These are phyloP conservation scores for Vanrija pseudolonga DNA, from an alignment of 1,284 basidiomycete genomes.

Conservation along the genomic window DNA sequence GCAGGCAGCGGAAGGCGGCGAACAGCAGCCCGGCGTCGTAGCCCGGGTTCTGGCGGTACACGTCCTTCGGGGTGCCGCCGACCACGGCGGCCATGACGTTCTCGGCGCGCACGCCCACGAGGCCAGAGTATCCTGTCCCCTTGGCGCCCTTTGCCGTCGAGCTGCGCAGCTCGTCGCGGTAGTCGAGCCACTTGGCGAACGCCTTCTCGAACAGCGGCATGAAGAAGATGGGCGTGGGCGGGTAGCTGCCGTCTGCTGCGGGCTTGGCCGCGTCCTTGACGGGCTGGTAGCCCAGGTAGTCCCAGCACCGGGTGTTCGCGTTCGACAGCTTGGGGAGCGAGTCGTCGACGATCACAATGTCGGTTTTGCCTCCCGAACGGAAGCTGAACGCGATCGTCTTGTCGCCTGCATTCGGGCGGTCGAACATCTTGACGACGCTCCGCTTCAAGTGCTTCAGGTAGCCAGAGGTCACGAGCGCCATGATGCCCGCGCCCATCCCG, in stretches of 20 bases:
- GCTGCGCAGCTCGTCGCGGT: neutral
- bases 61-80: neutral
- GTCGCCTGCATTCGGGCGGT: neutral
- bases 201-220: constrained; percentile 15
- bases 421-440: neutral
- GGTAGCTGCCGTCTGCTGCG: neutral
- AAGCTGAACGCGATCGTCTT: neutral
- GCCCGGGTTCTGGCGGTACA: neutral
- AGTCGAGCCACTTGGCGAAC: constrained; percentile 9
- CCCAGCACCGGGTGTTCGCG: neutral
- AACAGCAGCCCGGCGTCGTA: neutral
- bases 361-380: neutral
- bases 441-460: constrained; percentile 2
- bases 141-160: neutral
- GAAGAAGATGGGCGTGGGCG: constrained; percentile 3
- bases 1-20: constrained; percentile 1
- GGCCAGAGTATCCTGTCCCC: constrained; percentile 5
- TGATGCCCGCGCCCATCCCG: constrained; percentile 10
- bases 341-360: constrained; percentile 10
- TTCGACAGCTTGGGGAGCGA: constrained; percentile 1
- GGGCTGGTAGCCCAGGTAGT: constrained; percentile 6
- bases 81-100: constrained; percentile 1
- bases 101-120: neutral
- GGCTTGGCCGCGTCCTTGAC: constrained; percentile 1
- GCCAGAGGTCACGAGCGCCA: neutral